These are phyloP conservation scores for Amauroascus niger DNA, from an alignment of 2,329 filamentous ascomycete species.

Conservation along the genomic window DNA sequence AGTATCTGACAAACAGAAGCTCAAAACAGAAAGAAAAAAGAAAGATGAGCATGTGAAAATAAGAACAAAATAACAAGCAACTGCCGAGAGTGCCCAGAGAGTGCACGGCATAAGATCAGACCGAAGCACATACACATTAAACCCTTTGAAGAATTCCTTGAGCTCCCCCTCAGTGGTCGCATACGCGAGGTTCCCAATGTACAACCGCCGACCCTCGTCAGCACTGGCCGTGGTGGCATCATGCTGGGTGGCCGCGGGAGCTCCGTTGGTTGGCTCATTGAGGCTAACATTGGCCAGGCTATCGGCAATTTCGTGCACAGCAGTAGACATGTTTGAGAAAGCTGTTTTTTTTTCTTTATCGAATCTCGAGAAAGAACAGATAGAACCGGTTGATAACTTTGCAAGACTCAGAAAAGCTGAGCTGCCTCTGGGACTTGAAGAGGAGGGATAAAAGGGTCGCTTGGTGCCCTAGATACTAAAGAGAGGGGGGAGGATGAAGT, in stretches of 20 bases:
- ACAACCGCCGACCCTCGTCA: slow-evolving; percentile 96
- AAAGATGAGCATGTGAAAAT: background rate
- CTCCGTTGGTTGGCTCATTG: slow-evolving; percentile 45
- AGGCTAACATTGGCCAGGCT: slow-evolving; percentile 58
- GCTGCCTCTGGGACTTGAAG: slow-evolving; percentile 45
- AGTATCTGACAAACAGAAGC: background rate
- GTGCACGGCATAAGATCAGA: background rate
- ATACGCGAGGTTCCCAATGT: slow-evolving; percentile 99
- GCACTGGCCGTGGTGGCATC: slow-evolving; percentile 94
- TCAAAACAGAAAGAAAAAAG: background rate
- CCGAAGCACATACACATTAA: slow-evolving; percentile 79
- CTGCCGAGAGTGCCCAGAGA: background rate
- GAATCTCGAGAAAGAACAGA: slow-evolving; percentile 27
- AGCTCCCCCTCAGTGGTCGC: slow-evolving; percentile 99
- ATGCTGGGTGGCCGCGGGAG: slow-evolving; percentile 61
- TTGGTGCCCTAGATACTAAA: slow-evolving; percentile 69
- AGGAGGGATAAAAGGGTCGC: slow-evolving; percentile 67
- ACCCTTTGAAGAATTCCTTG: slow-evolving; percentile 99
- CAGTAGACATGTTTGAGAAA: slow-evolving; percentile 69
- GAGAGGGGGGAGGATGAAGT: slow-evolving; percentile 20
- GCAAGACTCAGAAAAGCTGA: slow-evolving; percentile 55
- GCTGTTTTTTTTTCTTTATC: slow-evolving; percentile 26
- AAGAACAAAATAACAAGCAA: background rate
- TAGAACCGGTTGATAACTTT: slow-evolving; percentile 28
- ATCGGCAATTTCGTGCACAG: slow-evolving; percentile 59